Evolutionary conservation across 2,329 filamentous ascomycete species (phyloP).

Genomic region (Apiospora sp.): DNA sequence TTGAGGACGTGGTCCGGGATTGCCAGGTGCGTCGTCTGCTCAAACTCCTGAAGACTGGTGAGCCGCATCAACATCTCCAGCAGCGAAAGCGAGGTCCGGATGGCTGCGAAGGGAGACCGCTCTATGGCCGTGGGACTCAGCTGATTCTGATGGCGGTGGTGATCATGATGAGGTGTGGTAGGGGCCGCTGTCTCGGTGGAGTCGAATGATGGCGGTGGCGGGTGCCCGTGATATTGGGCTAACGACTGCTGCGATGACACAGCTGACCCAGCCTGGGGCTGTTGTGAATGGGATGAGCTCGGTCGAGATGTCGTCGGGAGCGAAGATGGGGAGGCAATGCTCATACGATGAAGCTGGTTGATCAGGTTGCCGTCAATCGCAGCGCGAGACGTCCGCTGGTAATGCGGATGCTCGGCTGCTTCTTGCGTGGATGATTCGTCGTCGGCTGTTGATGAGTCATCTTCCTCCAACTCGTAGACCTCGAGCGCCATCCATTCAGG

Average conservation of each 20-base stretch:
- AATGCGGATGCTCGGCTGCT: slow-evolving; percentile 28
- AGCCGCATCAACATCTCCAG: slow-evolving; percentile 89
- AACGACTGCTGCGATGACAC: neutral
- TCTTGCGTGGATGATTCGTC: slow-evolving; percentile 30
- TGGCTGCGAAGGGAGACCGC: slow-evolving; percentile 59
- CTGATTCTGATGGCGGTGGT: too few species aligned
- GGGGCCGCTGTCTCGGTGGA: slow-evolving; percentile 33
- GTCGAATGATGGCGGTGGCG: neutral
- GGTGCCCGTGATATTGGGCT: slow-evolving; percentile 24
- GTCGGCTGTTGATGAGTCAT: slow-evolving; percentile 36
- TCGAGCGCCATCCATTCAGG: slow-evolving; percentile 93
- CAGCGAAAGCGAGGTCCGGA: slow-evolving; percentile 71
- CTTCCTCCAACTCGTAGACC: slow-evolving; percentile 73
- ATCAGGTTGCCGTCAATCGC: slow-evolving; percentile 41
- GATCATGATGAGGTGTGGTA: slow-evolving; percentile 36
- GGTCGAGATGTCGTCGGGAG: slow-evolving; percentile 29
- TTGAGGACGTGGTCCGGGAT: slow-evolving; percentile 89
- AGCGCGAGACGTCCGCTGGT: slow-evolving; percentile 32
- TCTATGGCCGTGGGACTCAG: slow-evolving; percentile 44
- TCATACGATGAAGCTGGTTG: slow-evolving; percentile 48
- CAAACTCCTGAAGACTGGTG: slow-evolving; percentile 88
- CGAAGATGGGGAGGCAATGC: slow-evolving; percentile 46
- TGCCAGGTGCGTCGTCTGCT: slow-evolving; percentile 87
- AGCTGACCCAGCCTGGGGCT: neutral
- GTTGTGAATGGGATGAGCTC: slow-evolving; percentile 32